phyloP scores from a whole-genome alignment of 1,284 basidiomycete genomes.

The Cryptococcus sp. region DNA sequence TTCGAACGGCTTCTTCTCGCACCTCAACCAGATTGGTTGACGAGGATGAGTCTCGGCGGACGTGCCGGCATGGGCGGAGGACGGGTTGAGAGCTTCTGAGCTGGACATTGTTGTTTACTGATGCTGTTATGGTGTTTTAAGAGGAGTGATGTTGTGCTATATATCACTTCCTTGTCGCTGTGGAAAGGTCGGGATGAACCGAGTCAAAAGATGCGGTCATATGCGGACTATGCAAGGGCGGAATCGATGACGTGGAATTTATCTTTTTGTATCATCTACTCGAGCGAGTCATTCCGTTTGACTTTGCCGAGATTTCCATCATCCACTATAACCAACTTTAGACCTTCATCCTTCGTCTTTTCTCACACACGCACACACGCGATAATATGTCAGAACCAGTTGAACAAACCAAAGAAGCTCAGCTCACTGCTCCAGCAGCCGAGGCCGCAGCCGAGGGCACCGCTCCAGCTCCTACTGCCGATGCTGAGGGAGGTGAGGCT shows the following conservation, averaged over 20 bases:
- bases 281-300: neutral
- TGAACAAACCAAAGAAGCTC: conserved; percentile 12
- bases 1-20: conserved; percentile 94
- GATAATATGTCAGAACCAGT: conserved; percentile 28
- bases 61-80: conserved; percentile 34
- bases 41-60: conserved; percentile 43
- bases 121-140: neutral
- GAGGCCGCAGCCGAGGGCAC: conserved; percentile 13
- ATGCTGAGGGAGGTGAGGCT: conserved; percentile 9
- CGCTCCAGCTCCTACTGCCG: conserved; percentile 2
- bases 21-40: conserved; percentile 76
- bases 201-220: neutral
- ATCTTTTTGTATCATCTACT: neutral
- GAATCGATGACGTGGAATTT: conserved; percentile 1
- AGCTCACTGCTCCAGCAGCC: conserved; percentile 11
- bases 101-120: neutral
- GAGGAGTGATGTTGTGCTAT: neutral
- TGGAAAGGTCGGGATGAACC: neutral
- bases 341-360: conserved; percentile 2
- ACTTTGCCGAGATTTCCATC: conserved; percentile 7
- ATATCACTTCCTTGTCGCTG: neutral
- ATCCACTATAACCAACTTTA: neutral
- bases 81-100: conserved; percentile 2
- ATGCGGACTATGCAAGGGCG: neutral
- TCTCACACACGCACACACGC: neutral